Evolutionary conservation across 2,329 filamentous ascomycete species (phyloP), one percentile per base, ranked within the genome.

Genomic region (Exophiala oligosperma): DNA sequence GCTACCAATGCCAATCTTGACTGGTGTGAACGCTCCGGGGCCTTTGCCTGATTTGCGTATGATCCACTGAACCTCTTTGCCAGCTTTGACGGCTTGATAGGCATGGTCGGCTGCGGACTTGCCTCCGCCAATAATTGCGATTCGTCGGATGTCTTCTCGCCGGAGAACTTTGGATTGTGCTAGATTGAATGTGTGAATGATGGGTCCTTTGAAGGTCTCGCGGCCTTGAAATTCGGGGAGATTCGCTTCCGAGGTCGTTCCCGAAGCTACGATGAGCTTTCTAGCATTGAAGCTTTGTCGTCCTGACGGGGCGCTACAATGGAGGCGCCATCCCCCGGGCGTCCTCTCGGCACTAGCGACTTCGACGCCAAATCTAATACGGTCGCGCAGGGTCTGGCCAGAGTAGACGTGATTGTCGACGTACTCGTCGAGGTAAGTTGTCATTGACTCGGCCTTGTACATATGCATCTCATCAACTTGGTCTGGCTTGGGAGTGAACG

Each of bases 51-150:
- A 72, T 29, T 70, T 66, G 21, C 73, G 71, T 52, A 75, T 74
- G 60, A 75, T 61, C 72, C 69, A 73, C 59, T 74, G 73, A 12
- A 77, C 73, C 64, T 80, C 71, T 35, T 82, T 74, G 1, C 82
- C 84, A 35, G 76, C 74, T 4, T 75, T 75, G 1, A 81, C 85
- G 64, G 84, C 85, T 1, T 82, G 77, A 63, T 88, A 88, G 0
- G 83, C 83, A 9, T 81, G 78, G 69, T 89, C 86, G 76, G 81
- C 87, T 0, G 84, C 84, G 2, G 81, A 84, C 69, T 89, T 90
- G 3, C 78, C 81, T 2, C 79, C 83, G 1, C 87, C 86, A 14
- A 88, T 77, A 0, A 89, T 78, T 0, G 82, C 80, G 2, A 76
- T 70, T 26, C 56, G 68, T 17, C 79, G 74, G 0, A 67, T 70